Conservation (phyloP, 2,329 filamentous ascomycete genomes). For the Penicillium sp. region DNA sequence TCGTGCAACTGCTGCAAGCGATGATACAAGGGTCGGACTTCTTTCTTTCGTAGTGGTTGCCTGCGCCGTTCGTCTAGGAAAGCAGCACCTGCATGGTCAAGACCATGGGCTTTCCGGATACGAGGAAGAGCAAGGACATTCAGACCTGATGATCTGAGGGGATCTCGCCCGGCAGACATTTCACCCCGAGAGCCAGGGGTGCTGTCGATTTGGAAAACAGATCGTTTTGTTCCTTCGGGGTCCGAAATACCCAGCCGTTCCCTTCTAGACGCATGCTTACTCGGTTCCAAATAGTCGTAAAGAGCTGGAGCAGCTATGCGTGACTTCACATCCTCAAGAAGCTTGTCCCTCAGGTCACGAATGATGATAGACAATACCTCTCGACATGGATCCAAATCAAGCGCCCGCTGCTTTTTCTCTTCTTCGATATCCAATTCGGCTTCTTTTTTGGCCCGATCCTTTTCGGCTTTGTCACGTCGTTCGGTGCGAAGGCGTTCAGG, state of each 20-base stretch:
- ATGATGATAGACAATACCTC: slow-evolving; percentile 73
- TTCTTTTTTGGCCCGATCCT: slow-evolving; percentile 59
- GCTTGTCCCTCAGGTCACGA: slow-evolving; percentile 72
- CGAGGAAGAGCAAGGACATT: slow-evolving; percentile 62
- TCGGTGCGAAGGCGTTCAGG: slow-evolving; percentile 40
- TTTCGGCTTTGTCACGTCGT: slow-evolving; percentile 55
- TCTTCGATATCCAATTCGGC: slow-evolving; percentile 76
- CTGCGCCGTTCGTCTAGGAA: slow-evolving; percentile 62
- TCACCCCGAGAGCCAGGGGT: slow-evolving; percentile 50
- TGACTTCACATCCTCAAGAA: slow-evolving; percentile 79
- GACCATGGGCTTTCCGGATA: slow-evolving; percentile 58
- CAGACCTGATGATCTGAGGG: slow-evolving; percentile 32
- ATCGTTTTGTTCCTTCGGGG: slow-evolving; percentile 52
- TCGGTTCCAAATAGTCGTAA: slow-evolving; percentile 72
- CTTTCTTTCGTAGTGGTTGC: slow-evolving; percentile 48
- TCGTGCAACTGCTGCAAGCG: slow-evolving; percentile 65
- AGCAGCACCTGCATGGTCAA: slow-evolving; percentile 52
- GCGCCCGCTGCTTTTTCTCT: slow-evolving; percentile 78
- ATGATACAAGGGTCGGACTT: slow-evolving; percentile 73
- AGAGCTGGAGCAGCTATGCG: slow-evolving; percentile 75
- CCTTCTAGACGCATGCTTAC: slow-evolving; percentile 68
- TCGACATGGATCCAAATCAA: slow-evolving; percentile 78
- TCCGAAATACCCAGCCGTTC: slow-evolving; percentile 69
- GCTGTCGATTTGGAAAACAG: slow-evolving; percentile 52
- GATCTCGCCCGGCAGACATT: slow-evolving; percentile 35